Conservation (phyloP, 2,329 filamentous ascomycete species). For the Cercospora brassicicola region DNA sequence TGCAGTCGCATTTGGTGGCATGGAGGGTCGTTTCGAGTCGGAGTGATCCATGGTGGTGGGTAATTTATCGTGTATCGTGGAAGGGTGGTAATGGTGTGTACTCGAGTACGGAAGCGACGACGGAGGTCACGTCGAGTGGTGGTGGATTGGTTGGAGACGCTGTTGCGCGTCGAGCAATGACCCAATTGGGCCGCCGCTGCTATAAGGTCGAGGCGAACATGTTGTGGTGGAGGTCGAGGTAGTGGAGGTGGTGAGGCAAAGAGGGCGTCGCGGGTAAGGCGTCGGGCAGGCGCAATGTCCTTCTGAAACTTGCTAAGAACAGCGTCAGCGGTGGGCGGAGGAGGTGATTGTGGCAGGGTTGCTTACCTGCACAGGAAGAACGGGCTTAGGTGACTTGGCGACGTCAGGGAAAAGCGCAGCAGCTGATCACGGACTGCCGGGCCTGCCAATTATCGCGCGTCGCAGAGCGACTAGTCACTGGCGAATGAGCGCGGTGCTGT, state of each 20-base stretch:
- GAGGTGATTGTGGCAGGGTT: slow-evolving; percentile 3
- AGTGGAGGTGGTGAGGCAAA: not conserved
- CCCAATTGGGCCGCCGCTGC: slow-evolving; percentile 24
- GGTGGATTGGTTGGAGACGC: not conserved
- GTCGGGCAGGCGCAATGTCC: not conserved
- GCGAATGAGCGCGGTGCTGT: not conserved
- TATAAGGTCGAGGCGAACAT: slow-evolving; percentile 24
- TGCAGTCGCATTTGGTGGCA: slow-evolving; percentile 21
- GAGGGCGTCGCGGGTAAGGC: not conserved
- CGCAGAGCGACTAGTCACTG: not conserved
- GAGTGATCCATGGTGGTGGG: slow-evolving; percentile 19
- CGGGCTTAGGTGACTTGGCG: slow-evolving; percentile 8
- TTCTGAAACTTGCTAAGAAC: slow-evolving; percentile 8
- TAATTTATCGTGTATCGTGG: not conserved
- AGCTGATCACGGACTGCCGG: not conserved
- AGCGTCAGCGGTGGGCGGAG: slow-evolving; percentile 3
- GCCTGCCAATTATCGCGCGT: not conserved
- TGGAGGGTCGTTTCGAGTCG: slow-evolving; percentile 19
- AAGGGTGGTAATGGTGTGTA: not conserved
- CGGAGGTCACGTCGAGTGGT: not conserved
- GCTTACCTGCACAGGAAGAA: not conserved
- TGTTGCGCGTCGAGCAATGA: slow-evolving; percentile 16
- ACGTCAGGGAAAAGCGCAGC: not conserved
- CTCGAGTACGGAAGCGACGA: not conserved
- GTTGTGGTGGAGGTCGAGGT: slow-evolving; percentile 8